Base-by-base conservation (phyloP, 2,329 filamentous ascomycete genomes). In the Colletotrichum gigasporum region DNA sequence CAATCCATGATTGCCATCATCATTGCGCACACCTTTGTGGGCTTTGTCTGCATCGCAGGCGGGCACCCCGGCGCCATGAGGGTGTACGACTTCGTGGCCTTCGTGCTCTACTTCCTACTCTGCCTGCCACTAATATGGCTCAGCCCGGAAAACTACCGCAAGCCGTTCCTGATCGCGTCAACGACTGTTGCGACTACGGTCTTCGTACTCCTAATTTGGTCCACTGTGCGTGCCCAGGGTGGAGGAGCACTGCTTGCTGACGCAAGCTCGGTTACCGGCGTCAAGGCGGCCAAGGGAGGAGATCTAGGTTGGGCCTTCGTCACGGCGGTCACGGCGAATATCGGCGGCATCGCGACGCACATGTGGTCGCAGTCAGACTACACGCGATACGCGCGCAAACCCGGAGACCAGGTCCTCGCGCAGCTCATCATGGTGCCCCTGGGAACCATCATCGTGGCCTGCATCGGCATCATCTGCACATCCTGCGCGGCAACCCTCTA, bases 351-450 rank as follows among this genome's bases (percentile, higher is more conserved):
- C 14, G 67, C 63, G 1, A 69, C 62, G 1, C 56, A 69, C 37
- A 68, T 71, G 66, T 70, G 67, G 66, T 69, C 67, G 5, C 70
- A 72, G 54, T 65, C 67, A 8, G 71, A 72, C 55, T 72, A 71
- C 41, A 72, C 67, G 2, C 63, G 71, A 5, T 73, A 68, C 61
- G 68, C 68, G 2, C 68, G 70, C 2, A 60, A 65, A 34, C 68
- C 67, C 0, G 65, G 66, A 1, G 69, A 72, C 10, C 71, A 72
- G 20, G 57, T 73, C 2, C 41, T 70, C 3, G 69, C 68, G 3
- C 71, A 73, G 39, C 54, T 68, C 4, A 44, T 72, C 26, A 69
- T 71, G 59, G 66, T 69, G 4, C 70, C 66, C 5, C 45, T 71
- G 9, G 68, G 68, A 8, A 70, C 69, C 8, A 68, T 69, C 37